Conservation (phyloP, 768 basidiomycete genomes). For the Tylopilus intermedius region DNA sequence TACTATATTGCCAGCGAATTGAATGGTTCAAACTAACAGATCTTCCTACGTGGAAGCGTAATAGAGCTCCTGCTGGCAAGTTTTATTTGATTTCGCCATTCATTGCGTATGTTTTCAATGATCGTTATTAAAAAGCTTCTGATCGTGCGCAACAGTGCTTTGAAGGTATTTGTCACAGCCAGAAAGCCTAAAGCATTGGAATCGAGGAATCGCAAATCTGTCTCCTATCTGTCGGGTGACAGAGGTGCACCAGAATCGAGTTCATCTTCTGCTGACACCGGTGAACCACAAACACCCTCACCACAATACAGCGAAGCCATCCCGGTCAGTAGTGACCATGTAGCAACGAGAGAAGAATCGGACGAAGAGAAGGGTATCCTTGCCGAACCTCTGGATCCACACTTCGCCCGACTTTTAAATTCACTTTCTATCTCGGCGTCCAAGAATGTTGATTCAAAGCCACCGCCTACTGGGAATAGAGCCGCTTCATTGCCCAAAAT, state of each 20-base stretch:
- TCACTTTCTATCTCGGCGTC: slow-evolving; percentile 55
- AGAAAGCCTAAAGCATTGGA: slow-evolving; percentile 49
- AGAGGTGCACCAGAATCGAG: slow-evolving; percentile 54
- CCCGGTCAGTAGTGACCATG: slow-evolving; percentile 16
- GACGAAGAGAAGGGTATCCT: slow-evolving; percentile 28
- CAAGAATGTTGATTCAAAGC: slow-evolving; percentile 23
- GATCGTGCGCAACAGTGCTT: slow-evolving; percentile 13
- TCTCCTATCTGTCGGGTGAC: slow-evolving; percentile 26
- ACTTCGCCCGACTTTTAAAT: slow-evolving; percentile 63
- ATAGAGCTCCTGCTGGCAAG: slow-evolving; percentile 62
- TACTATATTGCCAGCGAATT: slow-evolving; percentile 65
- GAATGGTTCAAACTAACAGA: slow-evolving; percentile 91
- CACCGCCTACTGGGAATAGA: slow-evolving; percentile 2
- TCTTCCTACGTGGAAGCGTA: slow-evolving; percentile 89
- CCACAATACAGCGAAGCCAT: slow-evolving; percentile 47
- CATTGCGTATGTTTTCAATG: slow-evolving; percentile 57
- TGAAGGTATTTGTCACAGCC: slow-evolving; percentile 66
- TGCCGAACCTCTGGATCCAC: slow-evolving; percentile 51
- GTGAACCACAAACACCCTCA: slow-evolving; percentile 62
- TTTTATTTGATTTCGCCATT: slow-evolving; percentile 96
- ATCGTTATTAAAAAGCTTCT: background rate
- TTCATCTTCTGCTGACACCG: slow-evolving; percentile 58
- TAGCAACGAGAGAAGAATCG: slow-evolving; percentile 27
- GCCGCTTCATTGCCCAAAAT: slow-evolving; percentile 10
- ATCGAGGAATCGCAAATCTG: slow-evolving; percentile 33